Percentiles rank a stretch among this genome's conserved stretches.
These are phyloP conservation scores for Ascocoryne sarcoides DNA, from an alignment of 2,329 filamentous ascomycete genomes.

Conservation along the genomic window DNA sequence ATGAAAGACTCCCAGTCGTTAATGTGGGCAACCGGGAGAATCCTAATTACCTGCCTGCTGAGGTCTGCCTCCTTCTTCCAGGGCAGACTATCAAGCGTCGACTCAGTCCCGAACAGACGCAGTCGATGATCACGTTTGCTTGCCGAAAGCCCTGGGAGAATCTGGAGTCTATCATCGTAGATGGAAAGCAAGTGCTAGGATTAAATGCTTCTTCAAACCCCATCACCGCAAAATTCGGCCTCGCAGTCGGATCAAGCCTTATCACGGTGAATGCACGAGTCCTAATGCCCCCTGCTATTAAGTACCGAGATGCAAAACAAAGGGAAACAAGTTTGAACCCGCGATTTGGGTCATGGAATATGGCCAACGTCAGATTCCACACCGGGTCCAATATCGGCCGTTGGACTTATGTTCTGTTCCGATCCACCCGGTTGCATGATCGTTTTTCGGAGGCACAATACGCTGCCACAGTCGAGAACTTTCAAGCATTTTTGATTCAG, in stretches of 20 bases:
- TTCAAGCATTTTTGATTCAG: conserved; percentile 13
- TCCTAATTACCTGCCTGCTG: conserved; percentile 57
- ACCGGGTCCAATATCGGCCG: conserved; percentile 39
- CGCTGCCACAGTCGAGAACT: conserved; percentile 10
- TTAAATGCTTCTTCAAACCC: conserved; percentile 38
- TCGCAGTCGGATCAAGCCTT: conserved; percentile 47
- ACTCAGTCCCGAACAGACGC: conserved; percentile 51
- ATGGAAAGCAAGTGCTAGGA: conserved; percentile 48
- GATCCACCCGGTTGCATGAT: neutral
- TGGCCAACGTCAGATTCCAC: conserved; percentile 48
- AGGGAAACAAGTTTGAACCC: conserved; percentile 8
- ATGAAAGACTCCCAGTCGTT: conserved; percentile 44
- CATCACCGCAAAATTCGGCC: conserved; percentile 46
- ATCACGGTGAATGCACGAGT: conserved; percentile 67
- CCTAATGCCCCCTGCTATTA: conserved; percentile 49
- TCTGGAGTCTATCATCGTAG: conserved; percentile 52
- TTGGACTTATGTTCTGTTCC: conserved; percentile 36
- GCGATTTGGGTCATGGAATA: conserved; percentile 61
- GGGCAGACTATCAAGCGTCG: conserved; percentile 57
- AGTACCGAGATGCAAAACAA: conserved; percentile 37
- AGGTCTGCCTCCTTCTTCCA: conserved; percentile 53
- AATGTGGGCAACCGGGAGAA: conserved; percentile 52
- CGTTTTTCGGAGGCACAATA: conserved; percentile 5
- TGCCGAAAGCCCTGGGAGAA: conserved; percentile 59
- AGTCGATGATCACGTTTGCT: conserved; percentile 63